Percentiles rank a stretch among this genome's conserved stretches.
These are phyloP conservation scores for Ligustrum vulgare DNA, from an alignment of 257 asterid genomes.

Conservation along the genomic window DNA sequence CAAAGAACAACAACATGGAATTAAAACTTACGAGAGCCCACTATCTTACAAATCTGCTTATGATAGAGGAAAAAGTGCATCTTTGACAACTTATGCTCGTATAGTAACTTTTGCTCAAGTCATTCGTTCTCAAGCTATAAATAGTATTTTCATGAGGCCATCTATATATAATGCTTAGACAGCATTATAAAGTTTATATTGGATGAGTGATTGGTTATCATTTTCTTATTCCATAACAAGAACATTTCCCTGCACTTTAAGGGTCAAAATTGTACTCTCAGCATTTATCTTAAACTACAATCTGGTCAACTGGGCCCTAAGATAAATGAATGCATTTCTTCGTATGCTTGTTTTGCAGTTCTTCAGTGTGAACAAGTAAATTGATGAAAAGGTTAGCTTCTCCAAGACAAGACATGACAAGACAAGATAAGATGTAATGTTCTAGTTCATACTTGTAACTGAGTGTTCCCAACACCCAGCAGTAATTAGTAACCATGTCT, in stretches of 20 bases:
- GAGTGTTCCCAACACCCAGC: not conserved
- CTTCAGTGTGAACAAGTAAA: slow-evolving; percentile 10
- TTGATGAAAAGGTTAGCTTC: slow-evolving; percentile 1
- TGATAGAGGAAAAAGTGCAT: not conserved
- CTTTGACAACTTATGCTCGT: too few species aligned
- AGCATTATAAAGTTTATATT: not conserved
- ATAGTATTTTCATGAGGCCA: not conserved
- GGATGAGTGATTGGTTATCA: not conserved
- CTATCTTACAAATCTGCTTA: not conserved
- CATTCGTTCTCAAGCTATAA: not conserved
- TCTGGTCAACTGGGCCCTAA: not conserved
- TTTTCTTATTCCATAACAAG: not conserved
- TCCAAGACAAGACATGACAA: slow-evolving; percentile 6
- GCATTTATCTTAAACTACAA: not conserved
- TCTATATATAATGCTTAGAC: not conserved
- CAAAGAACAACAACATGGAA: not conserved
- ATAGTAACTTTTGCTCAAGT: not conserved
- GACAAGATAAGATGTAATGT: not conserved
- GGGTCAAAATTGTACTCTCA: not conserved
- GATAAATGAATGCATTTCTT: slow-evolving; percentile 1
- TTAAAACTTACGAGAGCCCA: not conserved
- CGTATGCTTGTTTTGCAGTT: not conserved
- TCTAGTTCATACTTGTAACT: not conserved
- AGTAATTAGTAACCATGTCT: slow-evolving; percentile 1
- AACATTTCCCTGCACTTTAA: not conserved